These are phyloP conservation scores for Dioscorea cayenensis DNA, from an alignment of 116 monocot species.

Conservation along the genomic window DNA sequence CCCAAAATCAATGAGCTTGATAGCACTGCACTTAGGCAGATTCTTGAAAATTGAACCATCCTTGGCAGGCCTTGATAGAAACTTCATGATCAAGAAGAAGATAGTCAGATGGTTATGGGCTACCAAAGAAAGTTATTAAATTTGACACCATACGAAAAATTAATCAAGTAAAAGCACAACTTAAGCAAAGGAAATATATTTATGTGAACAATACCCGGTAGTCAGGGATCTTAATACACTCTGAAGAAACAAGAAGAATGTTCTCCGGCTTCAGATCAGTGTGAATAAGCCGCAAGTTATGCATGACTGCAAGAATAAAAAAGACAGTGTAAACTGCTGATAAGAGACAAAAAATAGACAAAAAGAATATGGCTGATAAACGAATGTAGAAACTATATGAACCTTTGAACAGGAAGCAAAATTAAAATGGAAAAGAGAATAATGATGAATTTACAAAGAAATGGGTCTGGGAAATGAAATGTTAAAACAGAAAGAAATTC, in stretches of 20 bases:
- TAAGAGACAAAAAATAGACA: too few species aligned
- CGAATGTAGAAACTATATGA: background rate
- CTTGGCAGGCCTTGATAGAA: conserved; percentile 39
- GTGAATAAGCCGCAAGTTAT: conserved; percentile 87
- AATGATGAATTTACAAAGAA: too few species aligned
- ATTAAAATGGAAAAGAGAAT: background rate
- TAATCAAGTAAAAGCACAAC: background rate
- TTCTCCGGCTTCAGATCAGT: conserved; percentile 99
- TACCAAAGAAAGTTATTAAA: background rate
- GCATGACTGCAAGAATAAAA: conserved; percentile 72
- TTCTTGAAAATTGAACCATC: conserved; percentile 60
- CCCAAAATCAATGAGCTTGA: conserved; percentile 97
- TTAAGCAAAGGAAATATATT: background rate
- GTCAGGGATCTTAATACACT: conserved; percentile 75
- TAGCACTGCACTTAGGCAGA: conserved; percentile 81
- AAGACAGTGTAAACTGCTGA: too few species aligned
- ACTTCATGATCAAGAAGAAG: conserved; percentile 13
- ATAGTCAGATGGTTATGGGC: background rate
- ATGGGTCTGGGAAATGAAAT: too few species aligned
- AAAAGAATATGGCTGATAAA: background rate
- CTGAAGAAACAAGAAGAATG: conserved; percentile 86
- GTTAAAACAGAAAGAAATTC: background rate
- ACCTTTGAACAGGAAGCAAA: background rate
- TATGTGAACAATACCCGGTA: conserved; percentile 47
- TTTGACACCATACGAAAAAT: too few species aligned